These are phyloP conservation scores for Medicago ruthenica DNA, from an alignment of 306 rosid genomes.

Conservation along the genomic window DNA sequence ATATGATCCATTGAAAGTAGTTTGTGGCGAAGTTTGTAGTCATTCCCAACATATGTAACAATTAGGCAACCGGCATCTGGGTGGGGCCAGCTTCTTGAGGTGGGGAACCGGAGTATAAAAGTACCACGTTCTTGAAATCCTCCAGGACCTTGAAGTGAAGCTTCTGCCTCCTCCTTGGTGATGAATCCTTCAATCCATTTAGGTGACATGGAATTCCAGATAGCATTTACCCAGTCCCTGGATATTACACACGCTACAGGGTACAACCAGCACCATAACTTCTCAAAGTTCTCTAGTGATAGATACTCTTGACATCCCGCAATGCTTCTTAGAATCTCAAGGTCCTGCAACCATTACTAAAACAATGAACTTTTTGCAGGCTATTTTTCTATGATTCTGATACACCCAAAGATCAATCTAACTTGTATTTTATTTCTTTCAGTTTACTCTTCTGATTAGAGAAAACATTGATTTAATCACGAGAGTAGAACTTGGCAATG, in stretches of 20 bases:
- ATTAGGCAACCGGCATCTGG: conserved; percentile 93
- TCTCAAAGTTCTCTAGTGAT: conserved; percentile 81
- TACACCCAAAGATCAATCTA: conserved; percentile 25
- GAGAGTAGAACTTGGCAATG: neutral
- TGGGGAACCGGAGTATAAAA: conserved; percentile 88
- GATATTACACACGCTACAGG: conserved; percentile 84
- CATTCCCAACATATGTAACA: conserved; percentile 78
- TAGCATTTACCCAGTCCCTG: conserved; percentile 67
- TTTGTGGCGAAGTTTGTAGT: conserved; percentile 72
- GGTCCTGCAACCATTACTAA: conserved; percentile 63
- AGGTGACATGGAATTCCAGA: conserved; percentile 86
- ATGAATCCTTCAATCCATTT: conserved; percentile 98
- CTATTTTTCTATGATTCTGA: conserved; percentile 22
- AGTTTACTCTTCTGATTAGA: neutral
- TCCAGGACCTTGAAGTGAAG: conserved; percentile 80
- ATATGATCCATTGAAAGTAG: conserved; percentile 70
- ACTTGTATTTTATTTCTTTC: neutral
- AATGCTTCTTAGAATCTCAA: conserved; percentile 79
- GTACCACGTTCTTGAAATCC: conserved; percentile 94
- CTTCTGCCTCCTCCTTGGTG: conserved; percentile 93
- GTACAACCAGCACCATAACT: conserved; percentile 96
- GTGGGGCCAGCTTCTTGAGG: conserved; percentile 98
- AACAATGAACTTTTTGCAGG: conserved; percentile 7
- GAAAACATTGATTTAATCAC: neutral
- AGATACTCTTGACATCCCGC: conserved; percentile 78